Percentiles rank a stretch among this genome's conserved stretches.
phyloP scores from a whole-genome alignment of 2,329 filamentous ascomycete genomes.

The Podosphaera leucotricha region DNA sequence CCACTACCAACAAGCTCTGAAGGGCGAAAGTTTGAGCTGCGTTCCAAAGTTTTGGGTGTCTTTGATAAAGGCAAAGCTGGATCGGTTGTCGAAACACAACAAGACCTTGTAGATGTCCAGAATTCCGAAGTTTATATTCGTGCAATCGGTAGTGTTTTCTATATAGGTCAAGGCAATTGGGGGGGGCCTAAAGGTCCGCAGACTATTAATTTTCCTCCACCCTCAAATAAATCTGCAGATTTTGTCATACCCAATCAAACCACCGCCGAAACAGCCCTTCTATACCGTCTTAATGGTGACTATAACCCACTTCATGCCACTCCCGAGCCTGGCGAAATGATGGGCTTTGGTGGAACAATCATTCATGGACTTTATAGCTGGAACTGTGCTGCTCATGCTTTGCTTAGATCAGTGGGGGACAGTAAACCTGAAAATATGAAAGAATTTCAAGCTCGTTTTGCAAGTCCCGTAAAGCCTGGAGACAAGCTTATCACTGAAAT shows the following conservation, averaged over 20 bases:
- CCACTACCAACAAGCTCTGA: constrained; percentile 35
- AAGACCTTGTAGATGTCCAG: constrained; percentile 35
- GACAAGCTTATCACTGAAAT: constrained; percentile 62
- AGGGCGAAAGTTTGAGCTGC: constrained; percentile 38
- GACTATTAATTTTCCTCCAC: constrained; percentile 54
- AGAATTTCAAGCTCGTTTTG: constrained; percentile 77
- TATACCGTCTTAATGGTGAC: constrained; percentile 76
- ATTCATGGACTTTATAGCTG: constrained; percentile 77
- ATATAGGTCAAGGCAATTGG: constrained; percentile 52
- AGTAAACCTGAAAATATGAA: constrained; percentile 61
- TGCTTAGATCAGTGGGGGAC: constrained; percentile 50
- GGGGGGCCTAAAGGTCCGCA: constrained; percentile 76
- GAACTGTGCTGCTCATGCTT: constrained; percentile 53
- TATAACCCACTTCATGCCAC: constrained; percentile 86
- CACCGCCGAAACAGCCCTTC: constrained; percentile 43
- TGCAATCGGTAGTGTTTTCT: constrained; percentile 37
- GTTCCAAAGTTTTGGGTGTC: constrained; percentile 40
- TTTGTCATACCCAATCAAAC: constrained; percentile 47
- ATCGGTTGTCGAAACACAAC: constrained; percentile 43
- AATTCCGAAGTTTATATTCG: constrained; percentile 37
- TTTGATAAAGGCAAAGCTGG: constrained; percentile 53
- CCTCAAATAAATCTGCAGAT: constrained; percentile 47
- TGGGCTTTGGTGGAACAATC: constrained; percentile 78
- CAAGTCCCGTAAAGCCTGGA: constrained; percentile 60
- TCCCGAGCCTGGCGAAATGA: constrained; percentile 62